Evolutionary conservation across 495 filamentous ascomycete species (phyloP), one percentile per base, ranked within the genome.

Genomic region (Annulohypoxylon bovei): DNA sequence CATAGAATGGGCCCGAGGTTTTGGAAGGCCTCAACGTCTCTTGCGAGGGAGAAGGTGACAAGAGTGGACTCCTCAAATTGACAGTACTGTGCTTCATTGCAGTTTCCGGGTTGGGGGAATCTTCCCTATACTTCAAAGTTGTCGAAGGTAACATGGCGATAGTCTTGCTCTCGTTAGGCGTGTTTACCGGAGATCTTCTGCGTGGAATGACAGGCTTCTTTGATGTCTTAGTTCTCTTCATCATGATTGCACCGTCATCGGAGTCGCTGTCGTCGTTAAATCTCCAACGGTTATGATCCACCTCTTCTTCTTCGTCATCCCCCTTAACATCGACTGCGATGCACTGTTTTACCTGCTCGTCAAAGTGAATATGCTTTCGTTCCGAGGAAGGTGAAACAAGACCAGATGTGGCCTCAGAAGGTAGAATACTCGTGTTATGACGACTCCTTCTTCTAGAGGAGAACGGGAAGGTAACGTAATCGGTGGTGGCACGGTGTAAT

Each of bases 91-190:
- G 84, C 74, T 84, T 84, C 78, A 84, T 84, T 14, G 84, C 84
- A n/a, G 81, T 84, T 53, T 90, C 86, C 14, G 80, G 84, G 20
- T 93, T 90, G 0, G 93, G 92, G 0, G 91, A 90, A 64, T 95
- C 95, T 30, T 90, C 88, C 33, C 90, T 86, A 69, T 93, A 95
- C 75, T 98, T 99, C 14, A 99, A 82, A 5, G 92, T 98, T 3
- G 95, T 98, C 0, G 93, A 92, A 5, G 94, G 94, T 18, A 99
- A 83, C 81, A 93, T 96, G 8, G 93, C 94, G 76, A 99, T 99
- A 11, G 92, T 97, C 76, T 92, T 95, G 80, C 91, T 92, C 65
- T 97, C 94, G 28, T 77, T 77, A 52, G 75, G 86, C 55, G 84
- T 84, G 65, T 82, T 89, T 1, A 81, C 53, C n/a, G 77, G 78